Evolutionary conservation across 345 rosid genomes (phyloP).

Genomic region (Citrus australasica): DNA sequence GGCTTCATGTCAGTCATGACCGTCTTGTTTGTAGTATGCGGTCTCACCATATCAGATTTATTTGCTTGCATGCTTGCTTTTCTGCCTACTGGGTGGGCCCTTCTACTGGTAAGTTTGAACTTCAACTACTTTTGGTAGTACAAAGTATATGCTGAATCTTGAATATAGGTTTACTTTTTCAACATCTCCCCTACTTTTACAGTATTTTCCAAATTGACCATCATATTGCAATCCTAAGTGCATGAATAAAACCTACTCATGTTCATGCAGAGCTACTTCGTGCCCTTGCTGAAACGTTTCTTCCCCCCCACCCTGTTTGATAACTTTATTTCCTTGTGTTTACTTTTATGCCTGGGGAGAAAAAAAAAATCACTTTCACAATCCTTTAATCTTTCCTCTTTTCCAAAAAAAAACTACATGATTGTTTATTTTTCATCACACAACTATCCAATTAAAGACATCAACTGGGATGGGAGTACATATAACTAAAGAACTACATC

Average conservation of each 20-base stretch:
- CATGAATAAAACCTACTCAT: background rate
- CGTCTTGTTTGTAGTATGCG: constrained; percentile 63
- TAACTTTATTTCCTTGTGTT: background rate
- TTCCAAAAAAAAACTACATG: background rate
- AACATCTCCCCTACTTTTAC: background rate
- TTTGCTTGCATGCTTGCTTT: constrained; percentile 82
- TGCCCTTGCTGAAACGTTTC: background rate
- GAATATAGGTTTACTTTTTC: background rate
- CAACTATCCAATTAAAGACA: background rate
- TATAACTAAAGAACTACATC: background rate
- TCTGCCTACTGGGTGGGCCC: constrained; percentile 89
- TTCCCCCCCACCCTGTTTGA: background rate
- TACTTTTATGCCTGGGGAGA: background rate
- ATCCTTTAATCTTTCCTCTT: background rate
- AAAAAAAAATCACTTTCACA: background rate
- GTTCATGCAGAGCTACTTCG: background rate
- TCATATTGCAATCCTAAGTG: background rate
- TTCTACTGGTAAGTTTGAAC: constrained; percentile 68
- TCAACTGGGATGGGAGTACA: background rate
- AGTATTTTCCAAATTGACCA: background rate
- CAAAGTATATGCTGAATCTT: background rate
- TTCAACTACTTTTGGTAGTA: background rate
- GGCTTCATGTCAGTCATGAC: constrained; percentile 90
- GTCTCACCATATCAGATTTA: constrained; percentile 66
- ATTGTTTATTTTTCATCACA: too few species aligned